Evolutionary conservation across 2,329 filamentous ascomycete genomes (phyloP).

Genomic region (Apiospora saccharicola): DNA sequence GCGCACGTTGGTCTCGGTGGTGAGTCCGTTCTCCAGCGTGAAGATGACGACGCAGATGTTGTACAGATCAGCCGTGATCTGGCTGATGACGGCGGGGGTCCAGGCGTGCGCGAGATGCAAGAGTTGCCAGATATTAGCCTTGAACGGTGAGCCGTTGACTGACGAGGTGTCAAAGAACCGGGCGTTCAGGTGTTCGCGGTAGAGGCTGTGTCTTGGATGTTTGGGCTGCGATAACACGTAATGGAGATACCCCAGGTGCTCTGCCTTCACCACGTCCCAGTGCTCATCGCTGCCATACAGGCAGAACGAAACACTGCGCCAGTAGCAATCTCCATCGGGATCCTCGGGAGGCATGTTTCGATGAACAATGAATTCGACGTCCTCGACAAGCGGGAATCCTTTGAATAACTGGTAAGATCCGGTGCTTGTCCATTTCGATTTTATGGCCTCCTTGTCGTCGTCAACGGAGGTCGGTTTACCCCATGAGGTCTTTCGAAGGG

Average conservation of each 20-base stretch:
- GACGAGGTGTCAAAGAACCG: constrained; percentile 32
- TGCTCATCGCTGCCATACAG: constrained; percentile 38
- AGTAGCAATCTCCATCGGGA: constrained; percentile 42
- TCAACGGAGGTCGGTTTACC: background rate
- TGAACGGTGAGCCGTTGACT: constrained; percentile 26
- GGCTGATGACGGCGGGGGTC: constrained; percentile 39
- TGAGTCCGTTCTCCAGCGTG: constrained; percentile 31
- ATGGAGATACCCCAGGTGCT: constrained; percentile 41
- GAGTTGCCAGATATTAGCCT: constrained; percentile 42
- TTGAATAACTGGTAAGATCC: constrained; percentile 29
- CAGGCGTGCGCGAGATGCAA: constrained; percentile 41
- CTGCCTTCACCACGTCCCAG: constrained; percentile 44
- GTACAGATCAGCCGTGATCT: constrained; percentile 46
- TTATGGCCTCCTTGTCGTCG: constrained; percentile 24
- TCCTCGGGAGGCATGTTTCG: constrained; percentile 31
- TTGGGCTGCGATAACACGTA: constrained; percentile 34
- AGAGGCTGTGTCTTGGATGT: constrained; percentile 40
- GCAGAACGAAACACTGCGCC: constrained; percentile 39
- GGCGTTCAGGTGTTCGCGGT: constrained; percentile 35
- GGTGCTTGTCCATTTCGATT: background rate
- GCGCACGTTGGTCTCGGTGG: constrained; percentile 38
- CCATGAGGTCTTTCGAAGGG: constrained; percentile 23
- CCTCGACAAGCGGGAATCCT: constrained; percentile 45
- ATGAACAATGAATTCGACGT: constrained; percentile 40
- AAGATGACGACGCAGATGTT: constrained; percentile 43